phyloP scores from a whole-genome alignment of 495 filamentous ascomycete species.

The Cudoniella acicularis region DNA sequence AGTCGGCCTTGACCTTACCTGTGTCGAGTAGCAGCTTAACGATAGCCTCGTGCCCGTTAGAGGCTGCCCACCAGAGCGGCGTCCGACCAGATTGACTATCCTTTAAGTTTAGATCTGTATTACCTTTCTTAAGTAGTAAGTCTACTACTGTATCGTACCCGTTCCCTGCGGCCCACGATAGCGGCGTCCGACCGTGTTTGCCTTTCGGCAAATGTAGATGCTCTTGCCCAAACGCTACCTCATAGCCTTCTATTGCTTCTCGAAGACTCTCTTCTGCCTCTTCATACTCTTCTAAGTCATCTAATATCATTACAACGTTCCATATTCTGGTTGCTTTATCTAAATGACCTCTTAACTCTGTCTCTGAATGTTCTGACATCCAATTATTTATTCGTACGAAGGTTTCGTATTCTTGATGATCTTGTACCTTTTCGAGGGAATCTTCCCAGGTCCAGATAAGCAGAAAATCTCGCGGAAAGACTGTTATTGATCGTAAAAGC shows the following conservation, averaged over 20 bases:
- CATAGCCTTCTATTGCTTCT: constrained; percentile 13
- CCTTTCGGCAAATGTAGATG: not conserved
- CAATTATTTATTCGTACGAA: constrained; percentile 4
- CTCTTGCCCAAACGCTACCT: constrained; percentile 1
- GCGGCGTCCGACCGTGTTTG: too few relatives aligned
- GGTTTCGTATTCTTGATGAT: constrained; percentile 10
- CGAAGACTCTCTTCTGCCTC: constrained; percentile 20
- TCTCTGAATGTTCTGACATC: constrained; percentile 6
- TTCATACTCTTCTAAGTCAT: constrained; percentile 18
- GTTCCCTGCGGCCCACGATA: constrained; percentile 8
- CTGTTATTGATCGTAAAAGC: constrained; percentile 10
- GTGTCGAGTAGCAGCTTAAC: too few relatives aligned
- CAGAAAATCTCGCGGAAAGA: constrained; percentile 18
- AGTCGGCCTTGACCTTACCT: too few relatives aligned
- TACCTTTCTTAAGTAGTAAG: not conserved
- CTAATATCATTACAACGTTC: constrained; percentile 16
- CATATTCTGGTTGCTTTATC: constrained; percentile 17
- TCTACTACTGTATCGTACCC: not conserved
- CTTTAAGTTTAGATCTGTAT: not conserved
- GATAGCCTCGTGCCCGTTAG: not conserved
- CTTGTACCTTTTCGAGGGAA: constrained; percentile 1
- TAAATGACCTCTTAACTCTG: constrained; percentile 1
- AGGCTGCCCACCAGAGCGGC: not conserved
- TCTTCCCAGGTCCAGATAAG: constrained; percentile 25
- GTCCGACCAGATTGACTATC: not conserved